Evolutionary conservation across 176 grass and related monocot species (phyloP).

Genomic region (Bothriochloa decipiens): DNA sequence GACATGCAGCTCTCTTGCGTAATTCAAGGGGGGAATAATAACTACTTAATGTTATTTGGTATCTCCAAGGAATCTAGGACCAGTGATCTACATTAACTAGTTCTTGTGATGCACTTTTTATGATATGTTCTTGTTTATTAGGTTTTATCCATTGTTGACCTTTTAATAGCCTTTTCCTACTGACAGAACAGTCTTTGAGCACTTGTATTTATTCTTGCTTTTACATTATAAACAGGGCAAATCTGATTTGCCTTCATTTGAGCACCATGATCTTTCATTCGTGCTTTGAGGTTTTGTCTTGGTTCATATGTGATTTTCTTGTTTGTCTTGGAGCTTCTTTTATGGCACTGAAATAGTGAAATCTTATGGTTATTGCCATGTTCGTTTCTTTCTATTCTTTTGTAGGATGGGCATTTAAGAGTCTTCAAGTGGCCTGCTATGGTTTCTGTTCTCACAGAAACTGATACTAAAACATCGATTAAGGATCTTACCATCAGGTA

Average conservation of each 20-base stretch:
- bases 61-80: too few species aligned
- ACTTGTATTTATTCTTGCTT: background rate
- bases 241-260: background rate
- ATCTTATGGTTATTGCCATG: conserved; percentile 25
- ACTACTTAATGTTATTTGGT: too few species aligned
- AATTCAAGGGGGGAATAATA: too few species aligned
- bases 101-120: conserved; percentile 33
- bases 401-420: conserved; percentile 60
- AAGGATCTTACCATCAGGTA: conserved; percentile 95
- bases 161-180: background rate
- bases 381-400: conserved; percentile 12
- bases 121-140: background rate
- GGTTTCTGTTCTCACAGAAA: conserved; percentile 70
- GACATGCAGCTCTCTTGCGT: too few species aligned
- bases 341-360: background rate
- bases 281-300: background rate
- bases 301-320: conserved; percentile 25
- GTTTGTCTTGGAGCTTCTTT: background rate
- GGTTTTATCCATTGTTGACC: background rate
- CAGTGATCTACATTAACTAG: background rate
- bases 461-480: conserved; percentile 64
- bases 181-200: background rate
- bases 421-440: conserved; percentile 70
- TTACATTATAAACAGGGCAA: background rate
- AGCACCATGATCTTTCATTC: background rate